phyloP scores from a whole-genome alignment of 2,329 filamentous ascomycete genomes.

The Trichoderma pleuroti region DNA sequence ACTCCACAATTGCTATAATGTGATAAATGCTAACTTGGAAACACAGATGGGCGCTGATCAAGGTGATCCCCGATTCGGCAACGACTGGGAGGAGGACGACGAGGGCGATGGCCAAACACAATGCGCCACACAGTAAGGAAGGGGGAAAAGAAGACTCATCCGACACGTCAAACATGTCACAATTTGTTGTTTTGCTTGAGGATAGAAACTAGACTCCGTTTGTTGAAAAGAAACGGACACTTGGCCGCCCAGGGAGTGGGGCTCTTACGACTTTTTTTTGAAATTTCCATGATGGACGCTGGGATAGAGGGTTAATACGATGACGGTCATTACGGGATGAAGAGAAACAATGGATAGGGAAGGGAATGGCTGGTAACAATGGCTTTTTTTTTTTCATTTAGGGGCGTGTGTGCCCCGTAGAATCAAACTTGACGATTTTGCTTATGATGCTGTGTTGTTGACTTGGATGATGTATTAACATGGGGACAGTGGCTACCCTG shows the following conservation, averaged over 20 bases:
- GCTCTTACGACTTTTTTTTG: neutral
- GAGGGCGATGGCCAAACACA: slow-evolving; percentile 64
- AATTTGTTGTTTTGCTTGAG: slow-evolving; percentile 3
- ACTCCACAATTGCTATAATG: neutral
- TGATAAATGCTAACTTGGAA: slow-evolving; percentile 10
- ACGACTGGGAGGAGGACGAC: slow-evolving; percentile 69
- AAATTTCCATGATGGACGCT: neutral
- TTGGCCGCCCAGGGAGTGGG: neutral
- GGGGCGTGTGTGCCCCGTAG: neutral
- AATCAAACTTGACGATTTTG: neutral
- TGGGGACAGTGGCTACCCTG: neutral
- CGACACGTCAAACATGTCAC: neutral
- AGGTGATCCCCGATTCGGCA: slow-evolving; percentile 62
- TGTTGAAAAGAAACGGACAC: neutral
- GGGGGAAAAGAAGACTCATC: neutral
- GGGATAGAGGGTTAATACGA: slow-evolving; percentile 10
- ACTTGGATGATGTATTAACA: neutral
- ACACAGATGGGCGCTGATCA: slow-evolving; percentile 68
- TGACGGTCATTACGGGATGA: slow-evolving; percentile 3
- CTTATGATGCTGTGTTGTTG: neutral
- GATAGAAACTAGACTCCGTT: slow-evolving; percentile 16
- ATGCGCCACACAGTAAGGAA: slow-evolving; percentile 65
- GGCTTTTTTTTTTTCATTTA: neutral
- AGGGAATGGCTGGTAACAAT: neutral
- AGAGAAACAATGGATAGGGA: neutral